Conservation (phyloP, 768 basidiomycete species). For the Pulveroboletus sp. region DNA sequence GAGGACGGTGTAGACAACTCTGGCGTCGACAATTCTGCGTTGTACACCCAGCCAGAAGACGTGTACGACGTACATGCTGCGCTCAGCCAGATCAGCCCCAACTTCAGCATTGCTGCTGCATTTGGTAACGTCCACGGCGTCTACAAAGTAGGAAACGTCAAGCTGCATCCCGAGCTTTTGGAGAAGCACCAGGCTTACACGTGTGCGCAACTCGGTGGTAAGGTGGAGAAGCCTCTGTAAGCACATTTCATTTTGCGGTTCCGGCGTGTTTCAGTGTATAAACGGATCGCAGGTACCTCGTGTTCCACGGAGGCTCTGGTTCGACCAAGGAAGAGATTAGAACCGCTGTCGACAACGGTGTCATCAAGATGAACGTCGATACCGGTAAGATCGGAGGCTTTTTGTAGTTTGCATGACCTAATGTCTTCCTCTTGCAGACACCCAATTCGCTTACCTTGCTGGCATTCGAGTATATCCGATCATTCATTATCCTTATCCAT, state of each 20-base stretch:
- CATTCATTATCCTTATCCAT: neutral
- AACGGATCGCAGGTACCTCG: slow-evolving; percentile 67
- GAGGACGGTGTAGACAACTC: slow-evolving; percentile 99
- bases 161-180: slow-evolving; percentile 86
- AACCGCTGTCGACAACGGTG: slow-evolving; percentile 86
- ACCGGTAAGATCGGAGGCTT: slow-evolving; percentile 46
- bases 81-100: slow-evolving; percentile 78
- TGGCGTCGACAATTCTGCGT: slow-evolving; percentile 82
- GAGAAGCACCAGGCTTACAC: slow-evolving; percentile 85
- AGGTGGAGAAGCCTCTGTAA: slow-evolving; percentile 75
- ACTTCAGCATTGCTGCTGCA: slow-evolving; percentile 96
- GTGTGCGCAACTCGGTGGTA: slow-evolving; percentile 59
- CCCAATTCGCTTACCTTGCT: slow-evolving; percentile 84
- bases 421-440: slow-evolving; percentile 43
- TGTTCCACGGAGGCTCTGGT: slow-evolving; percentile 99
- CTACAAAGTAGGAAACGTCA: slow-evolving; percentile 98
- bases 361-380: slow-evolving; percentile 99
- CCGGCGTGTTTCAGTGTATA: neutral
- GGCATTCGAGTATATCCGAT: slow-evolving; percentile 65
- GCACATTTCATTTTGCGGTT: slow-evolving; percentile 28
- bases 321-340: slow-evolving; percentile 94
- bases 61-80: slow-evolving; percentile 88
- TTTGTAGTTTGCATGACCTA: neutral
- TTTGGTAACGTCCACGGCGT: slow-evolving; percentile 99
- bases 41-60: slow-evolving; percentile 98